Conservation (phyloP, 176 grass and related monocot species). For the Carex parvula region DNA sequence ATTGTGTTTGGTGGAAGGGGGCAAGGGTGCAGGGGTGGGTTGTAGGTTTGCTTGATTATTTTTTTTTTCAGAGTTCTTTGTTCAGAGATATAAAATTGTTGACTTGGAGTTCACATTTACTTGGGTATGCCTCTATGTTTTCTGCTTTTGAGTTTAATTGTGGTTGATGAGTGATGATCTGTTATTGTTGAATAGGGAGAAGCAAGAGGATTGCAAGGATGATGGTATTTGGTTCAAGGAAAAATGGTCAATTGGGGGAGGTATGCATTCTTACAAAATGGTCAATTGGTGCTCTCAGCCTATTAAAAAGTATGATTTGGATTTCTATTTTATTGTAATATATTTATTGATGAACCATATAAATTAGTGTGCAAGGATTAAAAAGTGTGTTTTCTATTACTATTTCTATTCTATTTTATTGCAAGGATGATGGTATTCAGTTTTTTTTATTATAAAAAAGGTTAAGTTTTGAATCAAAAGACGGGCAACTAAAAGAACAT, state of each 20-base stretch:
- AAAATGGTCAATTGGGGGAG: slow-evolving; percentile 76
- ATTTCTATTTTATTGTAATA: not conserved
- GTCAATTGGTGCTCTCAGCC: not conserved
- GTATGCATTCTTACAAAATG: slow-evolving; percentile 27
- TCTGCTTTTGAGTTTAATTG: not conserved
- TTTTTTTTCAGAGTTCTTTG: not conserved
- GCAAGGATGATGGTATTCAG: too few species aligned
- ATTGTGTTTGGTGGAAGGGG: not conserved
- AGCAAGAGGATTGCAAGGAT: slow-evolving; percentile 43
- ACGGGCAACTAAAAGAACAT: too few species aligned
- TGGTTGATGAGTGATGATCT: not conserved
- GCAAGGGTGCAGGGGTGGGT: not conserved
- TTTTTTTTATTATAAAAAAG: too few species aligned
- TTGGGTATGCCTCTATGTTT: not conserved
- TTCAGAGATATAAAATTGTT: not conserved
- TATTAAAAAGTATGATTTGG: not conserved
- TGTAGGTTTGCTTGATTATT: not conserved
- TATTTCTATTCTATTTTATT: too few species aligned
- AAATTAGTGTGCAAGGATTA: not conserved
- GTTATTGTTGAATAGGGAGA: slow-evolving; percentile 38
- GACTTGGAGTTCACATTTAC: not conserved
- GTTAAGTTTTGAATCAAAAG: too few species aligned
- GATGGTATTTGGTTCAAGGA: slow-evolving; percentile 82
- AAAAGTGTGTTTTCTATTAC: too few species aligned
- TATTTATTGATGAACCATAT: not conserved